Evolutionary conservation across 2,329 filamentous ascomycete genomes (phyloP), one percentile per base, ranked within the genome.

Genomic region (Zalaria sp.): DNA sequence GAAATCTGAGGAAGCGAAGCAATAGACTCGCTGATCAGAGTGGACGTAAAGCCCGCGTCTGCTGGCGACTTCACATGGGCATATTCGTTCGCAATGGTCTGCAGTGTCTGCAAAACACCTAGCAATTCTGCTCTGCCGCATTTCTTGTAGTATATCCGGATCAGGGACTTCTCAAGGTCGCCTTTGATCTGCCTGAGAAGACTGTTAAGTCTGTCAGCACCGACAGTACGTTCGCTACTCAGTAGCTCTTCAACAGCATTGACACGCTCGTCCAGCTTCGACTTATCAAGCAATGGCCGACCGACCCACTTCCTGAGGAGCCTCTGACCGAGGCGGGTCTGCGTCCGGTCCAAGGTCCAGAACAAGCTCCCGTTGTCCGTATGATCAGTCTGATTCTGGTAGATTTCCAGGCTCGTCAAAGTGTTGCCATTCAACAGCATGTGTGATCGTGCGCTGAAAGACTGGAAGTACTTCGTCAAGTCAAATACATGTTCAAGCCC

Each of bases 381-480:
- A 53, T 88, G 76, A 55, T 96, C 88, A 0, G 89, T 96, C 53
- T 87, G 79, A 50, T 98, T 98, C 46, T 88, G 83, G 57, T 95
- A 98, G 2, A 98, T 86, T 58, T 98, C 91, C 8, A 98, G 72
- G 53, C 86, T 94, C 38, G 86, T 89, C 32, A 98, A 66, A 0
- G 89, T 95, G 42, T 94, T 98, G 36, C 89, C 91, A 56, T 93
- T 95, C 46, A 98, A 68, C 3, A 96, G 69, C 91, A 98, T 96
- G 56, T 96, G 88, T 9, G 89, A 88, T 32, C 88, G 73, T 5
- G 88, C 85, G 51, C 84, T 94, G 63, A 98, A 98, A 2, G 87
- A 86, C 51, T 94, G 82, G 55, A 98, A 98, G 64, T 96, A 94
- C 53, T 93, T 94, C 2, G 91, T 96, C 35, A 98, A 66, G 54